Evolutionary conservation across 257 asterid species (phyloP), one percentile per base, ranked within the genome.

Genomic region (Solanum ossicruentum): DNA sequence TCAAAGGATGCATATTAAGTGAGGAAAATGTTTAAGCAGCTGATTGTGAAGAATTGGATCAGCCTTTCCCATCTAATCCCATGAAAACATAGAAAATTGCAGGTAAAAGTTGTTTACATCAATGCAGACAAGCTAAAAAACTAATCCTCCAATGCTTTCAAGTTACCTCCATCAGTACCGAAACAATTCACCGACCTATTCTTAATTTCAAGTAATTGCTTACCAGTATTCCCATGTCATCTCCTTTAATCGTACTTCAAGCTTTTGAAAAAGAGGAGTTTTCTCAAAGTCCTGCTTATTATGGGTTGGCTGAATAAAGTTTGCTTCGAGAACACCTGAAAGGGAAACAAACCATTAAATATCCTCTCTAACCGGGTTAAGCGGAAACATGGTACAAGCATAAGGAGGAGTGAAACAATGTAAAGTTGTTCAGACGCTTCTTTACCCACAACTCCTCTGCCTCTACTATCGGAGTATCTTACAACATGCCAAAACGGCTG

Each of bases 401-500:
- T 61, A 63, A 63, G 36, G 20, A 66, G 51, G 43, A n/a, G 28
- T 45, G 23, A 41, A 82, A 26, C 43, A 49, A 45, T 60, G 49
- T 18, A 66, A 63, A 83, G 75, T 51, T 85, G 66, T 72, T 72
- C 80, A 80, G 85, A 84, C 75, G 86, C 71, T 84, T 88, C 94
- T 92, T 89, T 89, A 96, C 99, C 99, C 28, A 96, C 99, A 85
- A 96, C 99, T 60, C 99, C 99, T 91, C 96, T 92, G 89, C 99
- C 99, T 91, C 98, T 92, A 92, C 90, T 92, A 73, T 47, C 71
- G 36, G 91, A 49, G 88, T 85, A 96, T 83, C 91, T 89, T 66
- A 94, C 95, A 67, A 96, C 99, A 51, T 93, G 98, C 99, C 99
- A 96, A 88, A 93, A 96, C 57, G 99, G 99, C 99, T 96, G 94